phyloP scores from a whole-genome alignment of 2,329 filamentous ascomycete genomes.

The Septoria petroselini region DNA sequence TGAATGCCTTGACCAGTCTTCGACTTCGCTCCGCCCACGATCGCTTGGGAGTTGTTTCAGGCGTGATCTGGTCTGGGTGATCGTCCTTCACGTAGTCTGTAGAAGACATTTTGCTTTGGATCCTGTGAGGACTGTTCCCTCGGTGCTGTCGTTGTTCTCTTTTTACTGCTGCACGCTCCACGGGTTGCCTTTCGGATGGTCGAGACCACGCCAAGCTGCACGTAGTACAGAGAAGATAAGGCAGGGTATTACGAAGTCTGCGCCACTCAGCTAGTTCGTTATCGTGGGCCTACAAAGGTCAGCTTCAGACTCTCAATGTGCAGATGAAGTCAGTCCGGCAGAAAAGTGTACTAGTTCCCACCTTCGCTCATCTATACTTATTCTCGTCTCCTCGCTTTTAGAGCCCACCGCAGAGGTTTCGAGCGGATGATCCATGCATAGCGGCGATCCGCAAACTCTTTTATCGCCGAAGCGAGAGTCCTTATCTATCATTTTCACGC shows the following conservation, averaged over 20 bases:
- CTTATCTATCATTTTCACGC: not conserved
- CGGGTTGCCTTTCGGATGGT: not conserved
- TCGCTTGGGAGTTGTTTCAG: conserved; percentile 41
- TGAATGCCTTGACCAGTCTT: conserved; percentile 46
- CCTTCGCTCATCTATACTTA: no score
- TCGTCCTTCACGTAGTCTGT: conserved; percentile 40
- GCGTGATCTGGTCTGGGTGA: conserved; percentile 46
- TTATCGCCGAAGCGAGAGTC: conserved; percentile 5
- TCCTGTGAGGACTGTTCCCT: no score
- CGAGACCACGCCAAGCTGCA: no score
- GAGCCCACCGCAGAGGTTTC: no score
- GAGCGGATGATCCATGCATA: not conserved
- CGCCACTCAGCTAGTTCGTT: no score
- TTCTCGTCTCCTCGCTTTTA: no score
- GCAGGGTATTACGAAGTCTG: no score
- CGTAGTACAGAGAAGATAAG: no score
- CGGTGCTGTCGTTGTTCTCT: not conserved
- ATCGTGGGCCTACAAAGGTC: no score
- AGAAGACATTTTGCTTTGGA: conserved; percentile 25
- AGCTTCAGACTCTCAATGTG: no score
- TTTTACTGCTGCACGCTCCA: not conserved
- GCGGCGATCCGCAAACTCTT: conserved; percentile 13
- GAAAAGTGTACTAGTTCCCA: no score
- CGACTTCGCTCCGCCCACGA: conserved; percentile 43
- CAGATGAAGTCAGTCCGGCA: no score